Evolutionary conservation across 2,329 filamentous ascomycete genomes (phyloP), one percentile per base, ranked within the genome.

Genomic region (Pestalotiopsis sp.): DNA sequence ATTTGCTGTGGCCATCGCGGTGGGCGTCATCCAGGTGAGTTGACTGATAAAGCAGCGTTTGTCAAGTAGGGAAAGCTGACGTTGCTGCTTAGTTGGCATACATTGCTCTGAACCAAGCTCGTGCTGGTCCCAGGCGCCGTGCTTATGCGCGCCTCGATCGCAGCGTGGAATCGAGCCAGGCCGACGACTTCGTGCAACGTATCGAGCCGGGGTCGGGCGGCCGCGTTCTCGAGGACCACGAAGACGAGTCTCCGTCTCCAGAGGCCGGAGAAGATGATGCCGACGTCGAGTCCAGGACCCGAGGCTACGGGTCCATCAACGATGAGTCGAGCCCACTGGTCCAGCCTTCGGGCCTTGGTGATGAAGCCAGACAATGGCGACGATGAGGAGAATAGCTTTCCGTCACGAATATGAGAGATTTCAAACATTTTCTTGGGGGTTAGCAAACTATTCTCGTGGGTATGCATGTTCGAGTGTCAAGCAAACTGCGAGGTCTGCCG

Each of bases 11-110:
- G 85, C 86, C 0, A 58, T 89, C 0, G 77, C 80, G 0, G 84
- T 88, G 4, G 88, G 86, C 4, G 61, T 88, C 4, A 80, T 90
- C 68, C 88, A 91, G 83, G 88, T 89, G 31, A 73, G 1, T 72
- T 69, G 41, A 4, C 41, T 45, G 1, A 2, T 17, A 4, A 14
- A 45, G 2, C 5, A 17, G 17, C 13, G 6, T 45, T 45, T 13
- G 3, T 45, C 17, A 45, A 4, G 17, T 17, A 36, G 1, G 31
- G 41, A 17, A 13, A 17, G 13, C 13, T 52, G 20, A 52, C 17
- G 17, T 52, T 20, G 3, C 17, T 52, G 45, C 17, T 52, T n/a
- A 52, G 45, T 9, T 52, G 17, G 20, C 45, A n/a, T 52, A n/a
- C 14, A 23, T 52, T 9, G 45, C 20, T 17, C 45, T 52, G 14